Evolutionary conservation across 139 green algal genomes (phyloP).

Genomic region (Auxenochlorella pyrenoidosa): DNA sequence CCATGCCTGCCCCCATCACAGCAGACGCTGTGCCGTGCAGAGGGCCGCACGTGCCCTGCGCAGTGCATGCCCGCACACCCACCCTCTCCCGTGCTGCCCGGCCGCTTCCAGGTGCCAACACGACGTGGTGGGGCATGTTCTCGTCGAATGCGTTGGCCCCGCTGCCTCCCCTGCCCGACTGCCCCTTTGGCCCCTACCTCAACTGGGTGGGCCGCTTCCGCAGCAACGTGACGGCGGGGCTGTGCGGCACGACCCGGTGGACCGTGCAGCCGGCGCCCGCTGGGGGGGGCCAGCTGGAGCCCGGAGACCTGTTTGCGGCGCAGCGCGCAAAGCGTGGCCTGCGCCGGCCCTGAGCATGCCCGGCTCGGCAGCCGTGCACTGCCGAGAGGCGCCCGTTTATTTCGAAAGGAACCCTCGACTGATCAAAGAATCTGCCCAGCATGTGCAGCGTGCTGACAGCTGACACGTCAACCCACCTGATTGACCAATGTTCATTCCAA

Average conservation of each 20-base stretch:
- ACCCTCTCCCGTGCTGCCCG: not conserved
- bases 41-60: too few species aligned
- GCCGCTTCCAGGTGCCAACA: not conserved
- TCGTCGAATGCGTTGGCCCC: too few species aligned
- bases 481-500: too few species aligned
- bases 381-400: too few species aligned
- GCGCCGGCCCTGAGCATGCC: not conserved
- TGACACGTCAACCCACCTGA: too few species aligned
- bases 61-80: too few species aligned
- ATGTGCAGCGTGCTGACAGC: too few species aligned
- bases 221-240: not conserved
- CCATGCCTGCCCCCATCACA: too few species aligned
- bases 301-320: not conserved
- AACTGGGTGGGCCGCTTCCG: not conserved
- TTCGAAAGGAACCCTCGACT: too few species aligned
- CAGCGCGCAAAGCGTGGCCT: not conserved
- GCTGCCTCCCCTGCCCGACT: not conserved
- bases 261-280: not conserved
- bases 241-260: not conserved
- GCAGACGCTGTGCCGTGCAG: too few species aligned
- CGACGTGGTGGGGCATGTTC: conserved; percentile 2
- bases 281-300: not conserved
- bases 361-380: too few species aligned
- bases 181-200: not conserved
- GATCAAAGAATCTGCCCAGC: too few species aligned